Evolutionary conservation across 2,329 filamentous ascomycete genomes (phyloP).

Genomic region (Zasmidium cellare): DNA sequence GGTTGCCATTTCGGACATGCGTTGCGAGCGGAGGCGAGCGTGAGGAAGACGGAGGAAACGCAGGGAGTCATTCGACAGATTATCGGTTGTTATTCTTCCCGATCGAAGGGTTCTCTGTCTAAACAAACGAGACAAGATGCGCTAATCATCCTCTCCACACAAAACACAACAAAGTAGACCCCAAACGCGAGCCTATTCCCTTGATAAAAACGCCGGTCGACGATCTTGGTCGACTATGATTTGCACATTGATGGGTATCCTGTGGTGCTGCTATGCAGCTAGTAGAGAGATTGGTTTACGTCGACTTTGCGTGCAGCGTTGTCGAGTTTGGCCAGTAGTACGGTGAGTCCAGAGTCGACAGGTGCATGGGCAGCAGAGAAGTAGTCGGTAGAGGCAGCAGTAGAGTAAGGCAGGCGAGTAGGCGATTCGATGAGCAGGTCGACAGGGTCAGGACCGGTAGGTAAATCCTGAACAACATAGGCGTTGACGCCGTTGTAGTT

Average conservation of each 20-base stretch:
- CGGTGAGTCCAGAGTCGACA: slow-evolving; percentile 19
- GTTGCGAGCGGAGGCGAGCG: too few species aligned
- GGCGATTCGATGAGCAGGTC: slow-evolving; percentile 26
- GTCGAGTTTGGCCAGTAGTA: slow-evolving; percentile 34
- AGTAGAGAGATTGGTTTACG: not conserved
- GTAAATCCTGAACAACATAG: slow-evolving; percentile 33
- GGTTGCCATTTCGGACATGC: too few species aligned
- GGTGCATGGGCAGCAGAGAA: slow-evolving; percentile 5
- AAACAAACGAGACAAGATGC: not conserved
- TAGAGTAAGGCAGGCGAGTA: slow-evolving; percentile 15
- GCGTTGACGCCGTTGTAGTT: slow-evolving; percentile 32
- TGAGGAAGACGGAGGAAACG: too few species aligned
- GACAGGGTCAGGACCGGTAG: slow-evolving; percentile 25
- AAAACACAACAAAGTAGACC: not conserved
- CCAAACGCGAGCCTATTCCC: not conserved
- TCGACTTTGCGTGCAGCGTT: slow-evolving; percentile 22
- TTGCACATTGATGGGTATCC: slow-evolving; percentile 2
- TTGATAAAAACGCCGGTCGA: not conserved
- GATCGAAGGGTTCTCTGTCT: not conserved
- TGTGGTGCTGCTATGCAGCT: slow-evolving; percentile 1
- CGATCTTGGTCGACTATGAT: not conserved
- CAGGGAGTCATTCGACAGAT: not conserved
- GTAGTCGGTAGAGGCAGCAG: slow-evolving; percentile 14
- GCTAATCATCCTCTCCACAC: not conserved
- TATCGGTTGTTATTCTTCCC: not conserved